Evolutionary conservation across 345 rosid species (phyloP).

Genomic region (Pugionium cornutum): DNA sequence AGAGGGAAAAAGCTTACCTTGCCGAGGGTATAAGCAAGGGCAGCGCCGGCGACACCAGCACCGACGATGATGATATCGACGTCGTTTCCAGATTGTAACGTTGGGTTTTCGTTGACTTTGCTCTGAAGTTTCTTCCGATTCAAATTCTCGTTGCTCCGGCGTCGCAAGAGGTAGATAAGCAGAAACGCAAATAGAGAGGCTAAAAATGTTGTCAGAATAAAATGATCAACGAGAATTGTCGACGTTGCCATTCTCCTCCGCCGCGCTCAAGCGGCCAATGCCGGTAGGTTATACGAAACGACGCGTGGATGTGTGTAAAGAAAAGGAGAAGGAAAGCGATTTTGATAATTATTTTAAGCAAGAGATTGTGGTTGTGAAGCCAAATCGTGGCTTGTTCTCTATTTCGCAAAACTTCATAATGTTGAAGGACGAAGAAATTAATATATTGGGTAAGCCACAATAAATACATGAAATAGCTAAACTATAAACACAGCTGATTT

Average conservation of each 20-base stretch:
- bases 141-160: neutral
- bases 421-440: neutral
- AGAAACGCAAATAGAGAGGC: slow-evolving; percentile 30
- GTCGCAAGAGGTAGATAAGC: slow-evolving; percentile 35
- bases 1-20: slow-evolving; percentile 44
- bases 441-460: neutral
- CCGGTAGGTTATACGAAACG: slow-evolving; percentile 15
- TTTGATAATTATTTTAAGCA: neutral
- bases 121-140: slow-evolving; percentile 5
- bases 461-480: slow-evolving; percentile 8
- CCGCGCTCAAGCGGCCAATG: slow-evolving; percentile 19
- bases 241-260: slow-evolving; percentile 18
- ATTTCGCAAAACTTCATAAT: neutral
- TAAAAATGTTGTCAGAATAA: slow-evolving; percentile 8
- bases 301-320: slow-evolving; percentile 14
- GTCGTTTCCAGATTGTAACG: slow-evolving; percentile 20
- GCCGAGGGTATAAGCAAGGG: slow-evolving; percentile 79
- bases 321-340: neutral
- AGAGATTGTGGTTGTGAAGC: slow-evolving; percentile 33
- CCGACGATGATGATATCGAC: slow-evolving; percentile 70
- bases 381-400: slow-evolving; percentile 27
- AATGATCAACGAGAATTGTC: slow-evolving; percentile 24
- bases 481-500: neutral
- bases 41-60: slow-evolving; percentile 87
- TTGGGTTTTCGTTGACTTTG: neutral